Evolutionary conservation across 345 rosid species (phyloP).

Genomic region (Luvunga scandens): DNA sequence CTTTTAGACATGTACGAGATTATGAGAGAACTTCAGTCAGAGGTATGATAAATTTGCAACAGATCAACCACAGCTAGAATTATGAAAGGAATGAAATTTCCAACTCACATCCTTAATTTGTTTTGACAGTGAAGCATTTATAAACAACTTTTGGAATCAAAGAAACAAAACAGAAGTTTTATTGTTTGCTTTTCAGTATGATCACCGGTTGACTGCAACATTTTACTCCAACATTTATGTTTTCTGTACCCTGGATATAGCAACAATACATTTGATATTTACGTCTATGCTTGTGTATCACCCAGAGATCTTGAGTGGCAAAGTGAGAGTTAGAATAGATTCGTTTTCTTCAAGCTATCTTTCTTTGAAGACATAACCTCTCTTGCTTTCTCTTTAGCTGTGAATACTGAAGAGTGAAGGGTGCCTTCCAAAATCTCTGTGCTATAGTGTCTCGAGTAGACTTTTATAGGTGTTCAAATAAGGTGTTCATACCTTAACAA

Average conservation of each 20-base stretch:
- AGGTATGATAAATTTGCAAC: conserved; percentile 44
- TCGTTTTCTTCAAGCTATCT: background rate
- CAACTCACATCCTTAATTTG: background rate
- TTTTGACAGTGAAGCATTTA: conserved; percentile 4
- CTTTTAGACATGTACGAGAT: conserved; percentile 96
- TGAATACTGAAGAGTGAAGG: background rate
- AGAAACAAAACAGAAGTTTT: background rate
- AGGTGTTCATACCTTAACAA: background rate
- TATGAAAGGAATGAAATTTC: background rate
- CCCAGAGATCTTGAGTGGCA: background rate
- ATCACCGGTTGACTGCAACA: background rate
- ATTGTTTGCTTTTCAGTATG: background rate
- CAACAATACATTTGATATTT: background rate
- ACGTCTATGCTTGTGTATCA: background rate
- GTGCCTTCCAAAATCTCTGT: background rate
- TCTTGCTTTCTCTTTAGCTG: background rate
- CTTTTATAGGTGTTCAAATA: background rate
- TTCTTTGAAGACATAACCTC: background rate
- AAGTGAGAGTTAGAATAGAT: background rate
- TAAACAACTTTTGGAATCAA: background rate
- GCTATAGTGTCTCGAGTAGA: background rate
- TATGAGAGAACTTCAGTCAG: conserved; percentile 90
- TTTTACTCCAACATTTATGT: background rate
- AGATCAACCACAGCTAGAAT: conserved; percentile 6
- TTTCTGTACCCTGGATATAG: background rate